Evolutionary conservation across 495 filamentous ascomycete species (phyloP).

Genomic region (Darksidea phi): DNA sequence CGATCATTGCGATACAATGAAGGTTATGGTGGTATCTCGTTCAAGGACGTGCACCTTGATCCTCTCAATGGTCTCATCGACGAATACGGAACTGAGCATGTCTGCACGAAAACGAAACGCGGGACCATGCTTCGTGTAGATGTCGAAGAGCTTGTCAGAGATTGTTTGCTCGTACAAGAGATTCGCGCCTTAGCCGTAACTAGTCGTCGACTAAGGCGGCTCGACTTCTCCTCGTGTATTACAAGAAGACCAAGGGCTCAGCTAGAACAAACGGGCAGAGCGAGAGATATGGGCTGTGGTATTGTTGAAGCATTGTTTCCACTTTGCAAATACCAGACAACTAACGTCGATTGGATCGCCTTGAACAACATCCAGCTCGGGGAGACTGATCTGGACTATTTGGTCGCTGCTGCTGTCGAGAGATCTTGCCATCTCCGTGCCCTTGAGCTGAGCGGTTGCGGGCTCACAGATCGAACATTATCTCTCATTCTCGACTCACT

Average conservation of each 20-base stretch:
- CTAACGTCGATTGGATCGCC: conserved; percentile 75
- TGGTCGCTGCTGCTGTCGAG: conserved; percentile 66
- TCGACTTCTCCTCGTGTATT: conserved; percentile 64
- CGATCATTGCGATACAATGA: conserved; percentile 90
- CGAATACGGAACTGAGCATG: conserved; percentile 60
- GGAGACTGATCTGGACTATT: conserved; percentile 73
- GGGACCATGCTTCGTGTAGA: conserved; percentile 57
- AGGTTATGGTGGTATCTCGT: conserved; percentile 81
- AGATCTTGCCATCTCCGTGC: conserved; percentile 66
- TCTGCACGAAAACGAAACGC: conserved; percentile 57
- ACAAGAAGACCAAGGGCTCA: conserved; percentile 50
- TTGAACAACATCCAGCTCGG: conserved; percentile 81
- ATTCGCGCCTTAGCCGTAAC: conserved; percentile 69
- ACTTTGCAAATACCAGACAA: conserved; percentile 68
- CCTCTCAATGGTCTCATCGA: conserved; percentile 62
- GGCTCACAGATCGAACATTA: conserved; percentile 61
- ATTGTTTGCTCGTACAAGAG: conserved; percentile 70
- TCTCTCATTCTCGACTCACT: conserved; percentile 59
- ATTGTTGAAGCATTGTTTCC: conserved; percentile 78
- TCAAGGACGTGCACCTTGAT: conserved; percentile 71
- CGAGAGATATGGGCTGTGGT: conserved; percentile 68
- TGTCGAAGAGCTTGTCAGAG: conserved; percentile 57
- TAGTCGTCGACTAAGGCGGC: conserved; percentile 57
- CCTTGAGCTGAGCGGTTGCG: conserved; percentile 79
- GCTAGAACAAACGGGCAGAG: conserved; percentile 52